Conservation (phyloP, 805 yeast genomes). For the Helenozyma rhizophorensis region DNA sequence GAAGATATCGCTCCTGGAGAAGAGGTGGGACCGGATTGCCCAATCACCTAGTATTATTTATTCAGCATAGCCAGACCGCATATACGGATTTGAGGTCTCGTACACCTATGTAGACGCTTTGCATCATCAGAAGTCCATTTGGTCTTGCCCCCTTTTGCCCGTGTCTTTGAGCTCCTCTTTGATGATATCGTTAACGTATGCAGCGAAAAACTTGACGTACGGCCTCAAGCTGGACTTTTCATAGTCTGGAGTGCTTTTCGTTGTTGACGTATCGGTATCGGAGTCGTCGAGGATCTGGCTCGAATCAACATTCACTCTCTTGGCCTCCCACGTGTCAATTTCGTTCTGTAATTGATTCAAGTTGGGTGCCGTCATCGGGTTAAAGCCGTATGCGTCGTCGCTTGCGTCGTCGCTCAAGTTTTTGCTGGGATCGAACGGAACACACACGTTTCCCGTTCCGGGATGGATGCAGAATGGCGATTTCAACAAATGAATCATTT, state of each 20-base stretch:
- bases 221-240: slow-evolving; percentile 69
- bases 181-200: slow-evolving; percentile 54
- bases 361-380: slow-evolving; percentile 79
- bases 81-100: too few species aligned
- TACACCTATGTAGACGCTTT: too few species aligned
- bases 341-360: slow-evolving; percentile 60
- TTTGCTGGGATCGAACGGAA: slow-evolving; percentile 62
- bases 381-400: slow-evolving; percentile 52
- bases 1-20: slow-evolving; percentile 18
- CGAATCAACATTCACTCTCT: slow-evolving; percentile 25
- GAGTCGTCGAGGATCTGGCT: slow-evolving; percentile 21
- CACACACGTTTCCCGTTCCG: slow-evolving; percentile 91
- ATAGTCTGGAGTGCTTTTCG: slow-evolving; percentile 37
- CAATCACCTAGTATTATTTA: too few species aligned
- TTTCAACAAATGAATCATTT: slow-evolving; percentile 84
- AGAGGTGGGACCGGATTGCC: background rate
- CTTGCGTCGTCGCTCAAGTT: slow-evolving; percentile 29
- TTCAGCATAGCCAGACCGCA: too few species aligned
- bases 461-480: slow-evolving; percentile 98
- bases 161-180: slow-evolving; percentile 47
- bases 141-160: slow-evolving; percentile 23
- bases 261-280: slow-evolving; percentile 15
- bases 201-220: slow-evolving; percentile 61
- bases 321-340: slow-evolving; percentile 47
- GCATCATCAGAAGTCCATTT: slow-evolving; percentile 23